These are phyloP conservation scores for Penicillium sp. DNA, from an alignment of 2,329 filamentous ascomycete genomes.

Conservation along the genomic window DNA sequence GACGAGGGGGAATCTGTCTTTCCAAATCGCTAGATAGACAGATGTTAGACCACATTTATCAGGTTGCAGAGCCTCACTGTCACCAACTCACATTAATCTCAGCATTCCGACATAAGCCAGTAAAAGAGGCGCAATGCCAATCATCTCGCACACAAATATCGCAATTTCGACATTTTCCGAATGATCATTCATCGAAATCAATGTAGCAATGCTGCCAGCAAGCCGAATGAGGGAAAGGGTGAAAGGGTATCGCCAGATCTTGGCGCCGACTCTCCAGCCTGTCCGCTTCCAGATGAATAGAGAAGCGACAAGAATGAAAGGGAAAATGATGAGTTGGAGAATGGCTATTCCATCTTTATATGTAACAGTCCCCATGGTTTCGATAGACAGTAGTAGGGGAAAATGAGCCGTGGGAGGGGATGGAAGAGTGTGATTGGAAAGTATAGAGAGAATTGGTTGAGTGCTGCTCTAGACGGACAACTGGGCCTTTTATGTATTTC, in stretches of 20 bases:
- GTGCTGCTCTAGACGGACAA: background rate
- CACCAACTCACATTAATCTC: constrained; percentile 27
- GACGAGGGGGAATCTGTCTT: constrained; percentile 16
- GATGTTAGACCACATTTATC: background rate
- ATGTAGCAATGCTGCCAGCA: constrained; percentile 26
- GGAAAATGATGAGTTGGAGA: constrained; percentile 31
- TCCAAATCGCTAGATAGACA: constrained; percentile 5
- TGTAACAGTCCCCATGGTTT: constrained; percentile 21
- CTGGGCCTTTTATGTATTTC: background rate
- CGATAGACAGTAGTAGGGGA: background rate
- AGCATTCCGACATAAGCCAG: constrained; percentile 30
- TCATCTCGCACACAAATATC: constrained; percentile 28
- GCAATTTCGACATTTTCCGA: constrained; percentile 20
- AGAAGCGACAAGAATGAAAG: constrained; percentile 24
- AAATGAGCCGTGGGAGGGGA: background rate
- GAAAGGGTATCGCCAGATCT: constrained; percentile 29
- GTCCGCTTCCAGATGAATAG: constrained; percentile 29
- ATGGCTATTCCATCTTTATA: constrained; percentile 33
- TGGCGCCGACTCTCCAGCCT: constrained; percentile 28
- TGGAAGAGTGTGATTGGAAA: background rate
- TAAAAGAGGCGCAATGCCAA: constrained; percentile 31
- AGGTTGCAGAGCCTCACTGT: background rate
- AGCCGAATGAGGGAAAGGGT: constrained; percentile 33
- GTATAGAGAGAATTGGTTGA: background rate
- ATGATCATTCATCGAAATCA: constrained; percentile 24